These are phyloP conservation scores for Stellera chamaejasme DNA, from an alignment of 345 rosid genomes.

Conservation along the genomic window DNA sequence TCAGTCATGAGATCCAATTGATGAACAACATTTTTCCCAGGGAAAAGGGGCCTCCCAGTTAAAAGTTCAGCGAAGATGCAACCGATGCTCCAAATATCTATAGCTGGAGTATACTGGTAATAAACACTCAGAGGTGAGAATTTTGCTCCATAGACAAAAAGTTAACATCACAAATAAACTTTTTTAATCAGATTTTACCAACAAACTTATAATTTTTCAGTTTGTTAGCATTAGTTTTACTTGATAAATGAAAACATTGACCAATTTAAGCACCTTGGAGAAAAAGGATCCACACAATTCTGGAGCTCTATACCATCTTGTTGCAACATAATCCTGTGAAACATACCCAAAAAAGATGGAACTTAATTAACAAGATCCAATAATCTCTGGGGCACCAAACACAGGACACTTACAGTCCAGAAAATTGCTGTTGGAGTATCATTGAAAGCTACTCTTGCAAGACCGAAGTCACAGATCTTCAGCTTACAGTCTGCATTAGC, in stretches of 20 bases:
- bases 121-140: conserved; percentile 9
- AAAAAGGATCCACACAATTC: conserved; percentile 96
- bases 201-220: no score
- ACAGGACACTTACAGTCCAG: conserved; percentile 62
- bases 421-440: conserved; percentile 91
- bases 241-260: conserved; percentile 13
- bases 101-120: conserved; percentile 91
- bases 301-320: conserved; percentile 96
- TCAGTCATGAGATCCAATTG: conserved; percentile 96
- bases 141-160: conserved; percentile 77
- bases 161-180: no score
- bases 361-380: conserved; percentile 2
- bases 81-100: conserved; percentile 96
- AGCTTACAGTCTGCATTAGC: conserved; percentile 96
- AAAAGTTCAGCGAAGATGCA: conserved; percentile 94
- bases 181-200: no score
- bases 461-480: conserved; percentile 95
- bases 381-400: neutral
- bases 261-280: conserved; percentile 59
- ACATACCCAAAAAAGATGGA: conserved; percentile 5
- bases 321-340: conserved; percentile 86
- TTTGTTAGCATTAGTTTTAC: no score
- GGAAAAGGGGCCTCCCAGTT: conserved; percentile 94
- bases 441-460: conserved; percentile 82
- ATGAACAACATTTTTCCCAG: conserved; percentile 95